Percentiles rank a stretch among this genome's conserved stretches.
Conservation (phyloP, 805 yeast species). For the Ogataea saltuana region DNA sequence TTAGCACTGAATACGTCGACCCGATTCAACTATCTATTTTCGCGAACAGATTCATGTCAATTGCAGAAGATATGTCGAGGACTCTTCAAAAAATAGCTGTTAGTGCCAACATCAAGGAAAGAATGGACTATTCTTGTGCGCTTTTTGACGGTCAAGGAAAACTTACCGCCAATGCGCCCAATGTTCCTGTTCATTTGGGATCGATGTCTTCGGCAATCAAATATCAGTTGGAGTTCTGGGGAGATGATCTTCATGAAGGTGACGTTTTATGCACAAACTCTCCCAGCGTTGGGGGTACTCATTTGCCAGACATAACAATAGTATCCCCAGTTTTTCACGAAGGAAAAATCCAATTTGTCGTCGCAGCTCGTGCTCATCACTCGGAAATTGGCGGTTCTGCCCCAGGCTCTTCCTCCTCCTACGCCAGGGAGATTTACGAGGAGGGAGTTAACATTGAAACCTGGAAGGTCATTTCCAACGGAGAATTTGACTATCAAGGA, state of each 20-base stretch:
- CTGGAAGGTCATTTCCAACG: conserved; percentile 50
- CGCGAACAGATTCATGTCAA: conserved; percentile 49
- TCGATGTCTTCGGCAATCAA: conserved; percentile 46
- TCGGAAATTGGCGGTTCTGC: conserved; percentile 64
- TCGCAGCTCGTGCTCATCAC: conserved; percentile 62
- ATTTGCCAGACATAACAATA: conserved; percentile 54
- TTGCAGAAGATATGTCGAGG: conserved; percentile 51
- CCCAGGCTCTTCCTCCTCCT: conserved; percentile 58
- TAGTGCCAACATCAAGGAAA: conserved; percentile 47
- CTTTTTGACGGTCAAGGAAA: conserved; percentile 47
- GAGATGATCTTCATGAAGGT: conserved; percentile 40
- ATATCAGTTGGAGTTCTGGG: conserved; percentile 41
- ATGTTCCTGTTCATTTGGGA: conserved; percentile 51
- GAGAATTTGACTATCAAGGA: conserved; percentile 54
- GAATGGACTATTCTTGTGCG: conserved; percentile 51
- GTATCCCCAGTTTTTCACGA: conserved; percentile 56
- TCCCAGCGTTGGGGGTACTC: conserved; percentile 49
- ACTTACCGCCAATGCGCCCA: conserved; percentile 29
- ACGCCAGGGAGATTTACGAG: conserved; percentile 51
- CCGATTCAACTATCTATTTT: conserved; percentile 47
- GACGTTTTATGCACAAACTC: conserved; percentile 46
- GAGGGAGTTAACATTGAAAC: conserved; percentile 59
- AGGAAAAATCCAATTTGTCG: conserved; percentile 48
- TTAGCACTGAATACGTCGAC: conserved; percentile 41
- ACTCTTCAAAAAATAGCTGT: conserved; percentile 47